These are phyloP conservation scores for Eleusine indica DNA, from an alignment of 176 grass and related monocot genomes.

Conservation along the genomic window DNA sequence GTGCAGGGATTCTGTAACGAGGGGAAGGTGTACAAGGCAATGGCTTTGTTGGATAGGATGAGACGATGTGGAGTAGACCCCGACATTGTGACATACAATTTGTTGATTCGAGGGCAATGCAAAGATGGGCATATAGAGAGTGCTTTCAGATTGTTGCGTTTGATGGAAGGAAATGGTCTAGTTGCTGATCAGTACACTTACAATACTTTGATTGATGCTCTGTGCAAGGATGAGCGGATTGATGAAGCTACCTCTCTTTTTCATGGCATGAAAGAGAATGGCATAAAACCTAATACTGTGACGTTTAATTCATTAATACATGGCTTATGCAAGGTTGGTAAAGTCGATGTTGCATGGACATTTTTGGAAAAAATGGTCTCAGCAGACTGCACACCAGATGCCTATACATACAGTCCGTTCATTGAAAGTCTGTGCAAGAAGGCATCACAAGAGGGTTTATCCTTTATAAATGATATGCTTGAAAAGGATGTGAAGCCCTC, in stretches of 20 bases:
- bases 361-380: slow-evolving; percentile 61
- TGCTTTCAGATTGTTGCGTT: slow-evolving; percentile 54
- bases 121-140: slow-evolving; percentile 52
- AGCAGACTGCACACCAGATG: slow-evolving; percentile 50
- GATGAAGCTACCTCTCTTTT: slow-evolving; percentile 61
- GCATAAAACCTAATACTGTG: slow-evolving; percentile 51
- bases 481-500: slow-evolving; percentile 55
- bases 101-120: slow-evolving; percentile 60
- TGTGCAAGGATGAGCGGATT: slow-evolving; percentile 54
- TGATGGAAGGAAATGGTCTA: slow-evolving; percentile 58
- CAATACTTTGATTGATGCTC: slow-evolving; percentile 60
- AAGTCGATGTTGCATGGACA: slow-evolving; percentile 46
- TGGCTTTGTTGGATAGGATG: slow-evolving; percentile 52
- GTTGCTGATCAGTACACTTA: slow-evolving; percentile 55
- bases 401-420: slow-evolving; percentile 62
- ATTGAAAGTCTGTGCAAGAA: slow-evolving; percentile 61
- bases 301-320: slow-evolving; percentile 64
- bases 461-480: slow-evolving; percentile 59
- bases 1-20: slow-evolving; percentile 53
- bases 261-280: slow-evolving; percentile 38
- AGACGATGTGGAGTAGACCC: slow-evolving; percentile 38
- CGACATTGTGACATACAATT: slow-evolving; percentile 54
- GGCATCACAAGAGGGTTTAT: slow-evolving; percentile 46
- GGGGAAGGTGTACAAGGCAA: slow-evolving; percentile 52
- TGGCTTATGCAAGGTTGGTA: slow-evolving; percentile 58